These are phyloP conservation scores for Pisolithus sp. DNA, from an alignment of 768 basidiomycete genomes.

Conservation along the genomic window DNA sequence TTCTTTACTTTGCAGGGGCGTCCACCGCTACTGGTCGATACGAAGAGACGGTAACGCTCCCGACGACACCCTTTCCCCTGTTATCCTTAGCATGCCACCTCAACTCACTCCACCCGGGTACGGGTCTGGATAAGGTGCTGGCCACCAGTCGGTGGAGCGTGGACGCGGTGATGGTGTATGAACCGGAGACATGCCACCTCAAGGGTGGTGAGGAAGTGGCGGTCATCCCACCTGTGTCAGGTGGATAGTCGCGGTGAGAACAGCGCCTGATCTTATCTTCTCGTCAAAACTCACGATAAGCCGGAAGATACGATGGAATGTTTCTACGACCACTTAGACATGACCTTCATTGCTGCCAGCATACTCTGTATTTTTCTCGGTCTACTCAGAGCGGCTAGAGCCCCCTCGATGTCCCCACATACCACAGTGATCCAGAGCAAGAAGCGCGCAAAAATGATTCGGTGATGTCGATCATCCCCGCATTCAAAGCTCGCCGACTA, in stretches of 20 bases:
- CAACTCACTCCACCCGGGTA: slow-evolving; percentile 47
- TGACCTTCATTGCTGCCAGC: neutral
- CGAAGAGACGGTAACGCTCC: slow-evolving; percentile 48
- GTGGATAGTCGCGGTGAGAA: slow-evolving; percentile 40
- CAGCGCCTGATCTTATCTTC: neutral
- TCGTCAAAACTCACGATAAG: slow-evolving; percentile 1
- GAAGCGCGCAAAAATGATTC: too few species aligned
- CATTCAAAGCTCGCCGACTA: slow-evolving; percentile 11
- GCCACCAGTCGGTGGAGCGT: slow-evolving; percentile 70
- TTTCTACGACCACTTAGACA: neutral
- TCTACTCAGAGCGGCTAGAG: neutral
- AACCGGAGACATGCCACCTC: slow-evolving; percentile 41
- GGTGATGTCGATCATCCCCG: too few species aligned
- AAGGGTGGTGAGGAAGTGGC: slow-evolving; percentile 70
- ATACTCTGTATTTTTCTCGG: slow-evolving; percentile 3
- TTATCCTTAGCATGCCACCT: slow-evolving; percentile 46
- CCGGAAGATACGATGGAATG: neutral
- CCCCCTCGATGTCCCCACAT: neutral
- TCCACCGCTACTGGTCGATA: slow-evolving; percentile 62
- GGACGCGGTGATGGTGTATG: slow-evolving; percentile 71
- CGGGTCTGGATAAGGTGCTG: slow-evolving; percentile 47
- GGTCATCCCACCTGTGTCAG: slow-evolving; percentile 79
- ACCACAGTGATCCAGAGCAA: too few species aligned
- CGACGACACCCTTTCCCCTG: slow-evolving; percentile 42
- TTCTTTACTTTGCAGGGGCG: slow-evolving; percentile 56